phyloP scores from a whole-genome alignment of 352 stramenopile species.

The Globisporangium alternatum region DNA sequence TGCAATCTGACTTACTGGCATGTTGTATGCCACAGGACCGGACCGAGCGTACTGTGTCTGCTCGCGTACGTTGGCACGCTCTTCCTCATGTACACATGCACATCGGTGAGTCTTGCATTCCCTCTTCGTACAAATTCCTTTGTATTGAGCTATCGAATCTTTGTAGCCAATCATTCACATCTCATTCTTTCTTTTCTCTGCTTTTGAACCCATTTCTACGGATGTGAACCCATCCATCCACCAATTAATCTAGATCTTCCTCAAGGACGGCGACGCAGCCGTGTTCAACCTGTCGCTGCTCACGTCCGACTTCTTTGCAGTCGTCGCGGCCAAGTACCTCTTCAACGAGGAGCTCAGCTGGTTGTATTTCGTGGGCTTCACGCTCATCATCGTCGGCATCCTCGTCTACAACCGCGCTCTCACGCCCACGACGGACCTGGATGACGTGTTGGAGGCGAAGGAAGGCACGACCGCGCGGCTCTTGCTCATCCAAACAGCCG shows the following conservation, averaged over 20 bases:
- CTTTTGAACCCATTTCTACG: slow-evolving; percentile 8
- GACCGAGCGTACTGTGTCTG: slow-evolving; percentile 52
- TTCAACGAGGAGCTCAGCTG: slow-evolving; percentile 72
- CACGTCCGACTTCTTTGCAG: slow-evolving; percentile 94
- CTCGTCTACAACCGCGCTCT: slow-evolving; percentile 70
- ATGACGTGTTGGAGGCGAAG: slow-evolving; percentile 29
- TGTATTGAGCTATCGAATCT: background rate
- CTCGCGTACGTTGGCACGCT: slow-evolving; percentile 74
- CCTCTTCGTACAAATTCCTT: background rate
- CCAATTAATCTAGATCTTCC: slow-evolving; percentile 38
- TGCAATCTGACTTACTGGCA: background rate
- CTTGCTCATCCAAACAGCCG: slow-evolving; percentile 4
- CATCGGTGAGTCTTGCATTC: slow-evolving; percentile 56
- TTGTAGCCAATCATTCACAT: background rate
- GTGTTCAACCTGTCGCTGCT: slow-evolving; percentile 97
- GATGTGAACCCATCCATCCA: background rate
- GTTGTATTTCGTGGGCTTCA: slow-evolving; percentile 89
- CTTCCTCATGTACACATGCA: slow-evolving; percentile 92
- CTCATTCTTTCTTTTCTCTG: background rate
- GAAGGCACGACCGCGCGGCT: slow-evolving; percentile 26
- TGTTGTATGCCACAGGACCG: slow-evolving; percentile 32
- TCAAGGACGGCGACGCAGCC: slow-evolving; percentile 88
- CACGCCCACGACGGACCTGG: slow-evolving; percentile 35
- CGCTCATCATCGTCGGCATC: slow-evolving; percentile 69
- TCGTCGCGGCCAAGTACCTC: slow-evolving; percentile 88